phyloP scores from a whole-genome alignment of 2,329 filamentous ascomycete genomes.

The Hirsutella thompsonii region DNA sequence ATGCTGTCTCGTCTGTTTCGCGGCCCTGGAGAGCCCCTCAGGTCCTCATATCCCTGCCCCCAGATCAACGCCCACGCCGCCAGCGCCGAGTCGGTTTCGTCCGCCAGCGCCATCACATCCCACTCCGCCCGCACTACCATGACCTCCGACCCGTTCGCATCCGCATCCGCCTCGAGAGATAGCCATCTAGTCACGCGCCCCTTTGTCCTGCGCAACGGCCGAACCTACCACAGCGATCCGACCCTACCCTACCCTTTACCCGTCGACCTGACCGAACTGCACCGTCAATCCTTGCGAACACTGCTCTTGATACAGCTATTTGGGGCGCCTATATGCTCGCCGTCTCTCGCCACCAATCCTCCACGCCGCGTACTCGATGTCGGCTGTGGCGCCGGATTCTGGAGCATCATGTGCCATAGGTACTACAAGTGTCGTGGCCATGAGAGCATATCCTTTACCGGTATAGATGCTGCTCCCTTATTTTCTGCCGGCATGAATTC shows the following conservation, averaged over 20 bases:
- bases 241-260: constrained; percentile 71
- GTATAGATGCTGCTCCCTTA: constrained; percentile 67
- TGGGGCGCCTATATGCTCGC: constrained; percentile 65
- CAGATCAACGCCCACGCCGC: constrained; percentile 21
- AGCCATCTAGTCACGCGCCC: constrained; percentile 29
- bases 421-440: constrained; percentile 60
- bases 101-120: constrained; percentile 29
- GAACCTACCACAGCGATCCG: constrained; percentile 68
- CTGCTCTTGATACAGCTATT: constrained; percentile 72
- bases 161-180: constrained; percentile 24
- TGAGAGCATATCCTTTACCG: constrained; percentile 62
- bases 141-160: constrained; percentile 33
- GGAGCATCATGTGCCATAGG: constrained; percentile 79
- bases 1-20: neutral
- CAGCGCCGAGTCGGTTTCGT: constrained; percentile 33
- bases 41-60: constrained; percentile 6
- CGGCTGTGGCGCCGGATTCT: constrained; percentile 78
- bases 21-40: neutral
- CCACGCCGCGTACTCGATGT: constrained; percentile 73
- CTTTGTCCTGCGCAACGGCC: constrained; percentile 63
- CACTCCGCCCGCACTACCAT: constrained; percentile 31
- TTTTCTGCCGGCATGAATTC: constrained; percentile 29
- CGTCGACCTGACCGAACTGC: constrained; percentile 74
- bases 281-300: constrained; percentile 76
- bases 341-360: constrained; percentile 49